Conservation (phyloP, 106 monocot genomes). For the Allium cepa region DNA sequence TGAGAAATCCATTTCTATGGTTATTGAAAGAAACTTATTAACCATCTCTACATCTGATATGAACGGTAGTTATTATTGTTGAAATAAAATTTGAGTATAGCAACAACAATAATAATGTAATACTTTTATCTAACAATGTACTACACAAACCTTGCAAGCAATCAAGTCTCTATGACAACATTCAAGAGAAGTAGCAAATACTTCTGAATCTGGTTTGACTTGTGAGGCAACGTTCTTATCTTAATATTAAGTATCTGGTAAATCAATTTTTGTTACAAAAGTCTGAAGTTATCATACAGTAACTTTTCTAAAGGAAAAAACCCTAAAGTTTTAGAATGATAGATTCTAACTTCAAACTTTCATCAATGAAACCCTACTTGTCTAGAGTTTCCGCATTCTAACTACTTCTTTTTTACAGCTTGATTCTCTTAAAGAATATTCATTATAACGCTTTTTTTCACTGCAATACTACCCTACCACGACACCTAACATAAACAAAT, state of each 20-base stretch:
- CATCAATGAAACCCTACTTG: too few species aligned
- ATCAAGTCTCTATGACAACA: conserved; percentile 9
- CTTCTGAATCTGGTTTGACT: conserved; percentile 46
- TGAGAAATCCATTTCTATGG: conserved; percentile 49
- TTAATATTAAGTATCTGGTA: too few species aligned
- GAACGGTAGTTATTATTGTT: conserved; percentile 29
- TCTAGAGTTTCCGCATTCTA: conserved; percentile 51
- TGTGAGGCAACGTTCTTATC: conserved; percentile 51
- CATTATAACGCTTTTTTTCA: conserved; percentile 55
- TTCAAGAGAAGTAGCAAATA: conserved; percentile 17
- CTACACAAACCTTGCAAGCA: conserved; percentile 30
- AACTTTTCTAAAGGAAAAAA: too few species aligned
- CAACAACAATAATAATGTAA: too few species aligned
- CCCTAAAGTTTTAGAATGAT: too few species aligned
- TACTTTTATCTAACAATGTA: too few species aligned
- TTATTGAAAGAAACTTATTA: conserved; percentile 67
- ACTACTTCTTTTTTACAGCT: conserved; percentile 74
- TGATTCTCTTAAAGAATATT: too few species aligned
- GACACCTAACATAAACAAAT: conserved; percentile 13
- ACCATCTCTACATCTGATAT: conserved; percentile 68
- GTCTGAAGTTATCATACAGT: too few species aligned
- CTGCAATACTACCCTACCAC: conserved; percentile 17
- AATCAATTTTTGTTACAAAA: too few species aligned
- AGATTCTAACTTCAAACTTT: too few species aligned
- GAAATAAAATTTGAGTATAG: conserved; percentile 1